Evolutionary conservation across 257 asterid genomes (phyloP).

Genomic region (Orobanche coerulescens): DNA sequence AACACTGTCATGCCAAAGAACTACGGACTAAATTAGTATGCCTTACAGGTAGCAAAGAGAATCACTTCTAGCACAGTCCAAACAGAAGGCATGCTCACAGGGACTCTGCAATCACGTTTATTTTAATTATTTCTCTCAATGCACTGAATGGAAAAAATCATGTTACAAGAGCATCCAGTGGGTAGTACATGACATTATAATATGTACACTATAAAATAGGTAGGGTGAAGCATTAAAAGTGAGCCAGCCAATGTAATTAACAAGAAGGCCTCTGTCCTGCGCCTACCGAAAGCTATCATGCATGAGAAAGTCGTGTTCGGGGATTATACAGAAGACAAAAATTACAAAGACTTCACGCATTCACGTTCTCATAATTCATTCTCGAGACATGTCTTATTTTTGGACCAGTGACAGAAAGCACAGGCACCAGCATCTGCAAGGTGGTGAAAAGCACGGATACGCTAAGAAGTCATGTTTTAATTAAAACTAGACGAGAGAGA

Average conservation of each 20-base stretch:
- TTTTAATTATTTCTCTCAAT: constrained; percentile 8
- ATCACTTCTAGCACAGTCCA: constrained; percentile 93
- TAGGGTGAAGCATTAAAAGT: neutral
- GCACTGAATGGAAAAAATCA: constrained; percentile 2
- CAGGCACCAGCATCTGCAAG: neutral
- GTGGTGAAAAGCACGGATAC: too few relatives aligned
- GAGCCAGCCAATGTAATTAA: neutral
- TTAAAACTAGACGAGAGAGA: too few relatives aligned
- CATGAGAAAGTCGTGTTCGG: neutral
- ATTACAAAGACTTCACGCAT: neutral
- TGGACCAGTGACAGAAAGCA: neutral
- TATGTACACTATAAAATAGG: too few relatives aligned
- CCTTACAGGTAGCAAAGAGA: constrained; percentile 94
- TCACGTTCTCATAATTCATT: neutral
- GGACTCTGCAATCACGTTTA: constrained; percentile 92
- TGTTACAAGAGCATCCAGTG: neutral
- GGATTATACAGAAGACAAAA: too few relatives aligned
- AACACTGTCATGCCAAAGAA: neutral
- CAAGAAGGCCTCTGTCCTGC: neutral
- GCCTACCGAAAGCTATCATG: neutral
- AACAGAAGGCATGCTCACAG: constrained; percentile 89
- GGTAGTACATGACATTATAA: neutral
- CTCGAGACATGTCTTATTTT: neutral
- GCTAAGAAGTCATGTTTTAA: neutral
- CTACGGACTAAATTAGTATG: neutral